These are phyloP conservation scores for Emericellopsis terricola DNA, from an alignment of 495 filamentous ascomycete genomes.

Conservation along the genomic window DNA sequence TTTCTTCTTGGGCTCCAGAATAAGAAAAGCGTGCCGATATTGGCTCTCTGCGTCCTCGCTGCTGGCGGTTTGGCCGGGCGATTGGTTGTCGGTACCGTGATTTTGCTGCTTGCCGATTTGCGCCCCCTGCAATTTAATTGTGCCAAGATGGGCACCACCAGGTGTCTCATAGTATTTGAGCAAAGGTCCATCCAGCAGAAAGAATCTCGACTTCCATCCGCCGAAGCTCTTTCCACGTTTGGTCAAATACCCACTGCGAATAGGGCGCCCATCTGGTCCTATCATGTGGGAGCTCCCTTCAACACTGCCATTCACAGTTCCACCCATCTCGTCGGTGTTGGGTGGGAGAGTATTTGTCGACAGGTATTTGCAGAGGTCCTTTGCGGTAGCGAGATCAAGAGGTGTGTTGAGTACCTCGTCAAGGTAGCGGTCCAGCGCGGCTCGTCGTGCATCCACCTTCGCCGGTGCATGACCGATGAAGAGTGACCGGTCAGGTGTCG, in stretches of 20 bases:
- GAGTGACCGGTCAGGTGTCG: conserved; percentile 64
- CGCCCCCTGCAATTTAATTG: conserved; percentile 77
- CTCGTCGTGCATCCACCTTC: conserved; percentile 75
- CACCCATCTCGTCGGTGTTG: conserved; percentile 43
- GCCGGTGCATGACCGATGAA: conserved; percentile 91
- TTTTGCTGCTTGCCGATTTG: conserved; percentile 90
- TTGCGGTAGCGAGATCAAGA: conserved; percentile 61
- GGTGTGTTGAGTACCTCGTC: conserved; percentile 65
- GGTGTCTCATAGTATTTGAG: conserved; percentile 84
- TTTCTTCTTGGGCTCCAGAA: conserved; percentile 90
- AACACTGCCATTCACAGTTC: conserved; percentile 18
- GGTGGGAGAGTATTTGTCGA: conserved; percentile 73
- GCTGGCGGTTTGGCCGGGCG: conserved; percentile 37
- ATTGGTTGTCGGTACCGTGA: conserved; percentile 39
- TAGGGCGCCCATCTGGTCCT: conserved; percentile 44
- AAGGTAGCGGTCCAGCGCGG: conserved; percentile 69
- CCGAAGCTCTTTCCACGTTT: conserved; percentile 97
- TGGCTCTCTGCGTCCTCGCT: conserved; percentile 75
- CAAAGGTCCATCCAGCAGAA: conserved; percentile 75
- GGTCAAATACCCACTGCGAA: conserved; percentile 83
- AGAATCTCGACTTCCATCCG: conserved; percentile 96
- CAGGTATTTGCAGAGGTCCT: conserved; percentile 73
- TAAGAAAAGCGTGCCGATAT: conserved; percentile 89
- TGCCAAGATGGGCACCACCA: conserved; percentile 75
- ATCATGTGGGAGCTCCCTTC: conserved; percentile 20